Conservation (phyloP, 176 grass and related monocot genomes). For the Guadua angustifolia region DNA sequence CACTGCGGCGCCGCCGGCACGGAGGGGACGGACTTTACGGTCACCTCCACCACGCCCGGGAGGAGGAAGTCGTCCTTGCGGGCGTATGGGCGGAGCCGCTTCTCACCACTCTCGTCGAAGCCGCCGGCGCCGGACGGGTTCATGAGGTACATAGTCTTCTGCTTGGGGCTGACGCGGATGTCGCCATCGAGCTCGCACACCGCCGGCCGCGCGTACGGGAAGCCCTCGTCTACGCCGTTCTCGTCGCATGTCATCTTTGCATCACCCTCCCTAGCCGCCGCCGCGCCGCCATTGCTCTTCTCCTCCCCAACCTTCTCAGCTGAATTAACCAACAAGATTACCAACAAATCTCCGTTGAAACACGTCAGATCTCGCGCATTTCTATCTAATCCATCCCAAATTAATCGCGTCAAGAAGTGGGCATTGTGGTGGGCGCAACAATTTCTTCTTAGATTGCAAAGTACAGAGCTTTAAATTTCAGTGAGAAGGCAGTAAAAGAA, state of each 20-base stretch:
- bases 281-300: slow-evolving; percentile 8
- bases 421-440: background rate
- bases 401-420: slow-evolving; percentile 5
- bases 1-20: slow-evolving; percentile 38
- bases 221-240: slow-evolving; percentile 58
- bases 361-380: slow-evolving; percentile 27
- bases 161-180: slow-evolving; percentile 59
- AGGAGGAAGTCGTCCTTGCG: slow-evolving; percentile 67
- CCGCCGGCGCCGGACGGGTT: slow-evolving; percentile 40
- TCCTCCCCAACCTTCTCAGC: background rate
- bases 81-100: slow-evolving; percentile 55
- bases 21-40: slow-evolving; percentile 46
- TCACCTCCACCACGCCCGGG: slow-evolving; percentile 58
- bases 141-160: slow-evolving; percentile 54
- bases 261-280: background rate
- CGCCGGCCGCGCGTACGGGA: slow-evolving; percentile 59
- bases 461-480: slow-evolving; percentile 30
- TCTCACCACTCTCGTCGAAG: slow-evolving; percentile 48
- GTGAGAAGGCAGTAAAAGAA: background rate
- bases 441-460: slow-evolving; percentile 11
- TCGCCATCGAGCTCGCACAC: slow-evolving; percentile 73
- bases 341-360: slow-evolving; percentile 1
- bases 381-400: slow-evolving; percentile 16
- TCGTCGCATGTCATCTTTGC: slow-evolving; percentile 62
- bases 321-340: background rate